Conservation (phyloP, 352 stramenopile genomes). For the Phytophthora pinifolia region DNA sequence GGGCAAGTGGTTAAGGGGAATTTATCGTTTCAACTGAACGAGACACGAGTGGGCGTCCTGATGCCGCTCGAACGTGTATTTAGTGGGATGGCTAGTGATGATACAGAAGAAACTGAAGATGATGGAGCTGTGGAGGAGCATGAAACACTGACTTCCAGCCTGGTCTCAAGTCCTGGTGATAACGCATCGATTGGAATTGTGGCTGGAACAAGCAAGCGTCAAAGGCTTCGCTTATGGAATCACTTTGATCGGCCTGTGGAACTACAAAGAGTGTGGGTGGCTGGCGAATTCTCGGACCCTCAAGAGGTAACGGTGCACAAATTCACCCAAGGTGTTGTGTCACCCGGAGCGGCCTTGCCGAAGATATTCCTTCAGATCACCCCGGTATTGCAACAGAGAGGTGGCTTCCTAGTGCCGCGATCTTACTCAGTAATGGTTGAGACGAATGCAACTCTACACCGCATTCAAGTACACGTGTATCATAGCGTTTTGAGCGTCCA, state of each 20-base stretch:
- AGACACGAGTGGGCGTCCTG: conserved; percentile 36
- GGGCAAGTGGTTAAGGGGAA: conserved; percentile 28
- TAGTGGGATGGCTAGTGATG: background rate
- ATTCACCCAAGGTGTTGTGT: conserved; percentile 28
- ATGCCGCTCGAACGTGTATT: conserved; percentile 29
- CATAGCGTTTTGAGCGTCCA: conserved; percentile 36
- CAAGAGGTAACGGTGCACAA: conserved; percentile 33
- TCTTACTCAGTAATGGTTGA: conserved; percentile 36
- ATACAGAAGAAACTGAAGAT: conserved; percentile 1
- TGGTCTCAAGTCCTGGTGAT: conserved; percentile 19
- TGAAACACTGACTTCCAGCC: conserved; percentile 5
- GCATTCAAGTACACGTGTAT: conserved; percentile 36
- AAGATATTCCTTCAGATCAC: conserved; percentile 33
- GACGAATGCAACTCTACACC: conserved; percentile 43
- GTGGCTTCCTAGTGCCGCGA: conserved; percentile 9
- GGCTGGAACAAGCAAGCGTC: conserved; percentile 21
- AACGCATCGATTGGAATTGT: conserved; percentile 18
- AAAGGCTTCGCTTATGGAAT: conserved; percentile 35
- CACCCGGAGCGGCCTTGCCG: conserved; percentile 31
- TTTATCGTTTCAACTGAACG: conserved; percentile 32
- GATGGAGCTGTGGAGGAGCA: conserved; percentile 2
- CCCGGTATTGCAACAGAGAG: conserved; percentile 6
- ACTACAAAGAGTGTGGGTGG: conserved; percentile 45
- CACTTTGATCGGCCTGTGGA: conserved; percentile 44
- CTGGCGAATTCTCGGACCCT: background rate